A percentile compares a stretch with the other conserved stretches of the same genome.
Conservation (phyloP, 257 asterid species). For the Rhazya stricta region DNA sequence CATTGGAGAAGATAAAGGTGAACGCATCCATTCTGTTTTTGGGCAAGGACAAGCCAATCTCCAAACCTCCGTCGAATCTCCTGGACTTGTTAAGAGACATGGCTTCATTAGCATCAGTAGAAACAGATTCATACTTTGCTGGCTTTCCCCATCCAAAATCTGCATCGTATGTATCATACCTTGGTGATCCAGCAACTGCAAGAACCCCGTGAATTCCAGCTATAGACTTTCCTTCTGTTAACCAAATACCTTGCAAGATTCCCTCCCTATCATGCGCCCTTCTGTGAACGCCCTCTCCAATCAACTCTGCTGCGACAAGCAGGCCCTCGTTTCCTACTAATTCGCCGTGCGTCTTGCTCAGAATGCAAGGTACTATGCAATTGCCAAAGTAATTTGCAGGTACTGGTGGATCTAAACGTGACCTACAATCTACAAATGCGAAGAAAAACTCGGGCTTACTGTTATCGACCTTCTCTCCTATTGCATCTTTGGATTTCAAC, state of each 20-base stretch:
- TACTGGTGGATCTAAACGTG: constrained; percentile 7
- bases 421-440: background rate
- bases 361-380: constrained; percentile 4
- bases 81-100: constrained; percentile 26
- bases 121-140: constrained; percentile 13
- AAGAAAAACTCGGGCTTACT: constrained; percentile 27
- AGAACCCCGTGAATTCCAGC: background rate
- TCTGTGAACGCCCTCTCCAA: constrained; percentile 2
- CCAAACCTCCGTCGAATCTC: constrained; percentile 25
- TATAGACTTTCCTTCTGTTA: background rate
- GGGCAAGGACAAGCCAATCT: constrained; percentile 28
- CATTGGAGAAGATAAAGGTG: constrained; percentile 9
- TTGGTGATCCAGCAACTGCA: background rate
- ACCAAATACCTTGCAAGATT: background rate
- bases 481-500: constrained; percentile 16
- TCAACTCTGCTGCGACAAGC: background rate
- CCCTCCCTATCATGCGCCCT: constrained; percentile 1
- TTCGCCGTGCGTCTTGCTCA: background rate
- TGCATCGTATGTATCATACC: constrained; percentile 16
- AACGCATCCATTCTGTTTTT: constrained; percentile 27
- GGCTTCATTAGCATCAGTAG: constrained; percentile 14
- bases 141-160: constrained; percentile 34
- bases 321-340: background rate
- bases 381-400: constrained; percentile 15
- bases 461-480: constrained; percentile 21